These are phyloP conservation scores for Xylaria hypoxylon DNA, from an alignment of 2,329 filamentous ascomycete species.

Conservation along the genomic window DNA sequence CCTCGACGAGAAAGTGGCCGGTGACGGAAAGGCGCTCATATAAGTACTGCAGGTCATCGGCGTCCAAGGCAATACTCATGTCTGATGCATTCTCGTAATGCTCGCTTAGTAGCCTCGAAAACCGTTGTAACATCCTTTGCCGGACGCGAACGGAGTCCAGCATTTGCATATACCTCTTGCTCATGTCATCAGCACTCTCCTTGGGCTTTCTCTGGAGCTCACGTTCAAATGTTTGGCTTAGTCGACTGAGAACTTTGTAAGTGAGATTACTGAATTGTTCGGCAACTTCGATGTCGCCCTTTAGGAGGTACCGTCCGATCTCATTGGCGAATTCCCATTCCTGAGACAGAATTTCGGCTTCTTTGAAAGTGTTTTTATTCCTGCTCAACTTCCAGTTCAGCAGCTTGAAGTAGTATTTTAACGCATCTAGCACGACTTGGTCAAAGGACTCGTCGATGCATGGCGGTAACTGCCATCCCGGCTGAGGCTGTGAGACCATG, in stretches of 20 bases:
- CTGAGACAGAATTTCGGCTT: conserved; percentile 95
- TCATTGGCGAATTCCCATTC: conserved; percentile 98
- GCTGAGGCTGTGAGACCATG: conserved; percentile 83
- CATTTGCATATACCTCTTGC: conserved; percentile 95
- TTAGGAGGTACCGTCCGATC: conserved; percentile 89
- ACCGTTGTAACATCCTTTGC: conserved; percentile 95
- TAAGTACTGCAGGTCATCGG: conserved; percentile 77
- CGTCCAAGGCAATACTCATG: conserved; percentile 82
- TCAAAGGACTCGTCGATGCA: conserved; percentile 98
- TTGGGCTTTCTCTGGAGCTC: conserved; percentile 87
- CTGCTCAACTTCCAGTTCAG: conserved; percentile 97
- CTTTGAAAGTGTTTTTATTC: conserved; percentile 99
- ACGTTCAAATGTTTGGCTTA: conserved; percentile 91
- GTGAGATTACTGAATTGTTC: conserved; percentile 97
- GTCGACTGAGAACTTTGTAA: conserved; percentile 87
- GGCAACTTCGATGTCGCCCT: conserved; percentile 94
- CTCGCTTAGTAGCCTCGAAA: conserved; percentile 89
- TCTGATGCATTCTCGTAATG: conserved; percentile 97
- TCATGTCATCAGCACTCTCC: conserved; percentile 88
- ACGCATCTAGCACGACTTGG: conserved; percentile 86
- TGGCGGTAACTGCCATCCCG: conserved; percentile 93
- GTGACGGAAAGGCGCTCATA: conserved; percentile 83
- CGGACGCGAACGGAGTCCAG: conserved; percentile 95
- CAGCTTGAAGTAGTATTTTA: conserved; percentile 99
- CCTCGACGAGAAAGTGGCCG: conserved; percentile 88